Conservation (phyloP, 2,329 filamentous ascomycete genomes). For the Apiospora saccharicola region DNA sequence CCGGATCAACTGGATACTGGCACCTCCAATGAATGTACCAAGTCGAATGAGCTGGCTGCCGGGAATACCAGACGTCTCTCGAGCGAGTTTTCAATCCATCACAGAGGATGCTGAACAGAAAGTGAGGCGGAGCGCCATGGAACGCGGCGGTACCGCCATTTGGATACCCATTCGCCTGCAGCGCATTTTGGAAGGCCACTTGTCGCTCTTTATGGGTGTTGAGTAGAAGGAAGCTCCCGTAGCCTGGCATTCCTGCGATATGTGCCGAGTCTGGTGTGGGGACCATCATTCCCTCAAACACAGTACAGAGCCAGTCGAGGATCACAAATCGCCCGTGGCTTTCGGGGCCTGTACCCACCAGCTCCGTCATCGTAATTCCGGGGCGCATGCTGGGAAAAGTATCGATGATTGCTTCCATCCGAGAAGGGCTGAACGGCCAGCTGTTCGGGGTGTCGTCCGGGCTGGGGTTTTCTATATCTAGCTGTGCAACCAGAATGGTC, state of each 20-base stretch:
- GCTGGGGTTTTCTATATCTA: no score
- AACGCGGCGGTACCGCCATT: not conserved
- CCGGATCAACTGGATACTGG: no score
- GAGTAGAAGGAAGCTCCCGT: not conserved
- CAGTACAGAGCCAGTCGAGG: not conserved
- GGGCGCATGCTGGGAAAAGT: not conserved
- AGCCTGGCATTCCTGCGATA: not conserved
- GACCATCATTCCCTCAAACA: not conserved
- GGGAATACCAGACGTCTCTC: not conserved
- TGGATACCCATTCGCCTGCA: no score
- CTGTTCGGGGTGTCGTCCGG: no score
- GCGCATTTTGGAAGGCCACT: no score
- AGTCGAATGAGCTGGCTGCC: not conserved
- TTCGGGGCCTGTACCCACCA: not conserved
- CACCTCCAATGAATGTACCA: not conserved
- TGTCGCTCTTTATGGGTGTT: not conserved
- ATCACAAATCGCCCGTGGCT: no score
- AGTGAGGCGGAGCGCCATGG: not conserved
- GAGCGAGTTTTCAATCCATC: not conserved
- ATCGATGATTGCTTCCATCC: not conserved
- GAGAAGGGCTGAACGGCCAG: no score
- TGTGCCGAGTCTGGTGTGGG: not conserved
- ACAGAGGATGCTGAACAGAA: not conserved
- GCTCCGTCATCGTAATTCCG: not conserved
- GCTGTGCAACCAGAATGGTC: not conserved